Evolutionary conservation across 2,329 filamentous ascomycete genomes (phyloP).

Genomic region (Drechslerella stenobrocha): DNA sequence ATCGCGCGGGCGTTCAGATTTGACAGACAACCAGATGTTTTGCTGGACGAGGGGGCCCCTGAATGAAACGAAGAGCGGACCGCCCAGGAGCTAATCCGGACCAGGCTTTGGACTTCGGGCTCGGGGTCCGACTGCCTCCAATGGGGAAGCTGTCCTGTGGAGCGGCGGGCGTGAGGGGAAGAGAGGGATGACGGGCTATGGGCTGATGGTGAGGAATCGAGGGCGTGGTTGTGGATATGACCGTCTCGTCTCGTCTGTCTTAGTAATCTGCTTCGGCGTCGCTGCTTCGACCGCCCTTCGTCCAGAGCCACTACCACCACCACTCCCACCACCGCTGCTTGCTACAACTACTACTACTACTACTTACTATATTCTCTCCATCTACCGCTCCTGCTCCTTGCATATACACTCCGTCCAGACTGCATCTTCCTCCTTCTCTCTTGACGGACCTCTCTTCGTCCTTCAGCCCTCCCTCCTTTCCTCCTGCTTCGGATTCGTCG

Average conservation of each 20-base stretch:
- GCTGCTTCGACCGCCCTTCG: no score
- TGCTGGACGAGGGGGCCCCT: slow-evolving; percentile 33
- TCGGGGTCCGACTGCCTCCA: slow-evolving; percentile 33
- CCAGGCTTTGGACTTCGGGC: background rate
- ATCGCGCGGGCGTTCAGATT: slow-evolving; percentile 5
- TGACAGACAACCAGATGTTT: slow-evolving; percentile 22
- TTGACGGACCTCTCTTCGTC: background rate
- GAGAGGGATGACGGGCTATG: background rate
- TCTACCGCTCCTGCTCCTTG: no score
- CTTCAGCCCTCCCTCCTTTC: background rate
- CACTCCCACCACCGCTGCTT: no score
- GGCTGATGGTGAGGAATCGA: background rate
- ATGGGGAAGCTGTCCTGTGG: slow-evolving; percentile 6
- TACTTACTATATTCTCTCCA: no score
- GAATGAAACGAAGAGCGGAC: slow-evolving; percentile 20
- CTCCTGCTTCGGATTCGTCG: background rate
- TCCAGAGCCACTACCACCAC: no score
- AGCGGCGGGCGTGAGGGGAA: slow-evolving; percentile 2
- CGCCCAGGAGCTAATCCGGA: slow-evolving; percentile 9
- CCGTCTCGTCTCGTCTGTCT: no score
- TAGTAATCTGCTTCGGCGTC: no score
- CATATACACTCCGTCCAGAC: no score
- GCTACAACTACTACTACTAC: no score
- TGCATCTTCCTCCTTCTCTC: background rate
- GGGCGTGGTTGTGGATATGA: no score